phyloP scores from a whole-genome alignment of 2,329 filamentous ascomycete genomes.

The Ophiostoma ips region DNA sequence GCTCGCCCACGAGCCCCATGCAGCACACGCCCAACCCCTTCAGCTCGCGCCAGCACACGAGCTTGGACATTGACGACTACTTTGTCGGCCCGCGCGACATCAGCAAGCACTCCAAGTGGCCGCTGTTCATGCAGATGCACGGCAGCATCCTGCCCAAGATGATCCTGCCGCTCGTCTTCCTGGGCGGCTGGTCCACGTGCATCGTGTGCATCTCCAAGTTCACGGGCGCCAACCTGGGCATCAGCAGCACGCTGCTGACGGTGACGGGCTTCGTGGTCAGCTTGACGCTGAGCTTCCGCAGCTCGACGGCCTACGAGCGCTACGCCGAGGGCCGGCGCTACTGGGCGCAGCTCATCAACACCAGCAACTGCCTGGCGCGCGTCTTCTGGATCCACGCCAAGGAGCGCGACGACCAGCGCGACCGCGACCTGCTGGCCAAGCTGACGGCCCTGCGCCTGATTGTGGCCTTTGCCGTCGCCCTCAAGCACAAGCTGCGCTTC shows the following conservation, averaged over 20 bases:
- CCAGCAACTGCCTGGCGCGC: conserved; percentile 54
- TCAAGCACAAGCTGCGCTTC: conserved; percentile 62
- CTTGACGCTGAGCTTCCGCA: conserved; percentile 63
- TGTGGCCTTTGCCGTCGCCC: conserved; percentile 52
- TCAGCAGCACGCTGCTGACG: conserved; percentile 56
- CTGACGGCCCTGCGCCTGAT: conserved; percentile 55
- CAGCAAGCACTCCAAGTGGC: conserved; percentile 63
- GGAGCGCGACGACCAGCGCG: conserved; percentile 42
- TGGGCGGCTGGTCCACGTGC: conserved; percentile 51
- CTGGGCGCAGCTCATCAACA: conserved; percentile 44
- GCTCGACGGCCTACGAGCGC: conserved; percentile 61
- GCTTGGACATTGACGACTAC: conserved; percentile 30
- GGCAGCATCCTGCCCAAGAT: conserved; percentile 59
- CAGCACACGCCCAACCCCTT: conserved; percentile 19
- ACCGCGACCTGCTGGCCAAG: conserved; percentile 54
- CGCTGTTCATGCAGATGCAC: conserved; percentile 61
- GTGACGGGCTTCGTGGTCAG: conserved; percentile 73
- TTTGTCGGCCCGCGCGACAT: conserved; percentile 52
- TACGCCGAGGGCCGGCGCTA: conserved; percentile 41
- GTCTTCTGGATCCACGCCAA: conserved; percentile 68
- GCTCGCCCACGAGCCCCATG: background rate
- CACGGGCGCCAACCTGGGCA: conserved; percentile 26
- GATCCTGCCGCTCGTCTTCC: conserved; percentile 51
- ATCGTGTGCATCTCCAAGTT: conserved; percentile 33
- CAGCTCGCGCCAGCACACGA: conserved; percentile 18